These are phyloP conservation scores for Xylaria venustula DNA, from an alignment of 495 filamentous ascomycete species.

Conservation along the genomic window DNA sequence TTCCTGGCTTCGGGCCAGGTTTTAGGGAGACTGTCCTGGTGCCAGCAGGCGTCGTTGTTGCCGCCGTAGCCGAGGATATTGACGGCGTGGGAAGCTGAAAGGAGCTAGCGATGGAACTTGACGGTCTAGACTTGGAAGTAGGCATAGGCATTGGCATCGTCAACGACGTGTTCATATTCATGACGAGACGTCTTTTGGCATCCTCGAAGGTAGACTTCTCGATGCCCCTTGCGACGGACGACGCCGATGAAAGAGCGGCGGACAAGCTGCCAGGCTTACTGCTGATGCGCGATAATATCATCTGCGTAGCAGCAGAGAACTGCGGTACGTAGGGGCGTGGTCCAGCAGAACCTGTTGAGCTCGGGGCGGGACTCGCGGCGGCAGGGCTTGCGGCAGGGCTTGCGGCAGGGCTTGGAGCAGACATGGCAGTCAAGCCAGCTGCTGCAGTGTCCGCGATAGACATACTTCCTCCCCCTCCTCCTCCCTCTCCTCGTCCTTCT, in stretches of 20 bases:
- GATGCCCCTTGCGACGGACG: slow-evolving; percentile 27
- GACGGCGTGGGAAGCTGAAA: slow-evolving; percentile 24
- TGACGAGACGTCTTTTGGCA: slow-evolving; percentile 45
- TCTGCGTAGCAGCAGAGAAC: slow-evolving; percentile 54
- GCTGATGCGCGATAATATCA: slow-evolving; percentile 56
- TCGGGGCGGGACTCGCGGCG: slow-evolving; percentile 20
- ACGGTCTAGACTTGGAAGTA: not conserved
- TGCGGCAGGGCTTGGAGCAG: not conserved
- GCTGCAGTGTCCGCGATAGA: not conserved
- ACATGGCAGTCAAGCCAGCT: not conserved
- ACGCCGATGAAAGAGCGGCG: slow-evolving; percentile 34
- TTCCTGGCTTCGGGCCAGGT: slow-evolving; percentile 2
- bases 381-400: not conserved
- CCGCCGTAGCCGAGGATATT: not conserved
- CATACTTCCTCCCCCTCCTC: not conserved
- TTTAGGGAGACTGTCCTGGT: too few relatives aligned
- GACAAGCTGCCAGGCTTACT: slow-evolving; percentile 37
- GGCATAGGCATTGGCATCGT: slow-evolving; percentile 45
- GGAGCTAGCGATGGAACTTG: slow-evolving; percentile 14
- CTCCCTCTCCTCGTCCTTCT: not conserved
- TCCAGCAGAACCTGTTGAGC: slow-evolving; percentile 20
- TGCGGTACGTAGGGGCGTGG: slow-evolving; percentile 46
- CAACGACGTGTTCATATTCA: slow-evolving; percentile 48
- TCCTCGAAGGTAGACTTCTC: slow-evolving; percentile 45
- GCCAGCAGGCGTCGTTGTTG: not conserved